Base-by-base conservation (phyloP, 2,329 filamentous ascomycete genomes). In the Beauveria varroae region DNA sequence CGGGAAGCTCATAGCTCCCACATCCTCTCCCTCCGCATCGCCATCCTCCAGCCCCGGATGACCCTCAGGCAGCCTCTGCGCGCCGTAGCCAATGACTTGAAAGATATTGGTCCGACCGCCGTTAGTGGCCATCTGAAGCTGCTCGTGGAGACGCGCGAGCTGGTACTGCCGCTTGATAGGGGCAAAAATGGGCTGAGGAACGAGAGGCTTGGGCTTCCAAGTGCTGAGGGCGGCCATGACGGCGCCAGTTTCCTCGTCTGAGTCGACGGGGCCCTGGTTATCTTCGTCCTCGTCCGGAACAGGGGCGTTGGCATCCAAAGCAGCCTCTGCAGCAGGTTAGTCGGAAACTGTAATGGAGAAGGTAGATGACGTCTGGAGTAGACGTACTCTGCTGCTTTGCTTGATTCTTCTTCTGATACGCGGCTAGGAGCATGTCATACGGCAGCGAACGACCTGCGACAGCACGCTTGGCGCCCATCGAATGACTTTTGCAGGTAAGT, bases 371-470 rank as follows among this genome's bases (percentile, higher is more conserved):
- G 52, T 28, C 14, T 37, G 30, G n/a, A 24, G 20, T 3, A 12
- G 26, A 82, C 88, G 76, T 81, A 93, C 91, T 96, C 75, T 98
- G 95, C 77, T 96, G 91, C 71, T 96, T 96, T 24, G 95, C 95
- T 74, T 98, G 95, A 69, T 99, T 99, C 81, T 97, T 98, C 82
- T 98, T 97, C 74, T 95, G 90, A 70, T 95, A 95, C 8, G 89
- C 88, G 16, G 89, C 87, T 43, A 97, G 81, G 44, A 97, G 79
- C 88, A 96, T 95, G 73, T 96, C 92, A 70, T 97, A 97, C 1
- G 93, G 93, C 63, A 96, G 76, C 50, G 90, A 95, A 64, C 93
- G 83, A 1, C 93, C 93, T 5, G 91, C 89, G 3, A 97, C 93
- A 1, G 89, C 89, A 67, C 93, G 83, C 75, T 97, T 97, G 5